Conservation (phyloP, 1,284 basidiomycete genomes). For the Ceratobasidium sp. region DNA sequence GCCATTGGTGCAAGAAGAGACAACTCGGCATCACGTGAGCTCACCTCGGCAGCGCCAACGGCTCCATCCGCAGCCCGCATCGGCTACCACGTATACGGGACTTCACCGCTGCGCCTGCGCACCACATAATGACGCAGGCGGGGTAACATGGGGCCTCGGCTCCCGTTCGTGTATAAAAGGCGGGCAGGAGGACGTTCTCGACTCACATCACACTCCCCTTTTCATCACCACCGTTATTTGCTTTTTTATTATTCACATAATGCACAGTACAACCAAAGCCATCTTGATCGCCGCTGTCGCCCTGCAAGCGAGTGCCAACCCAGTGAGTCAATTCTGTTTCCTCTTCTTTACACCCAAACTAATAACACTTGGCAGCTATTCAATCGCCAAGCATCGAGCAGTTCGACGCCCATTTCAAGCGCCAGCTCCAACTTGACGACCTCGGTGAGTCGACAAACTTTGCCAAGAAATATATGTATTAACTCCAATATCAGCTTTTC, state of each 20-base stretch:
- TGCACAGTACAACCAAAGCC: conserved; percentile 23
- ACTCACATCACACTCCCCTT: not conserved
- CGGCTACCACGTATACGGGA: conserved; percentile 6
- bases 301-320: conserved; percentile 27
- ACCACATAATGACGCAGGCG: conserved; percentile 22
- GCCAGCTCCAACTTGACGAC: not conserved
- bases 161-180: conserved; percentile 16
- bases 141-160: not conserved
- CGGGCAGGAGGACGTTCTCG: not conserved
- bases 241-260: conserved; percentile 7
- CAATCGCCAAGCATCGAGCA: conserved; percentile 4
- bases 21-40: conserved; percentile 17
- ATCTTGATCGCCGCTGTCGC: conserved; percentile 15
- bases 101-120: conserved; percentile 5
- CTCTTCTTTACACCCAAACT: not conserved
- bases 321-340: not conserved
- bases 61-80: conserved; percentile 2
- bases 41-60: not conserved
- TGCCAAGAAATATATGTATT: not conserved
- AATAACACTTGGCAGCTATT: conserved; percentile 6
- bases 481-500: not conserved
- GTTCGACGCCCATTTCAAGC: not conserved
- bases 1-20: conserved; percentile 58
- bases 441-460: conserved; percentile 2
- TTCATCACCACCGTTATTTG: not conserved